Base-by-base conservation (phyloP, 345 rosid species). In the Aquilaria sinensis region DNA sequence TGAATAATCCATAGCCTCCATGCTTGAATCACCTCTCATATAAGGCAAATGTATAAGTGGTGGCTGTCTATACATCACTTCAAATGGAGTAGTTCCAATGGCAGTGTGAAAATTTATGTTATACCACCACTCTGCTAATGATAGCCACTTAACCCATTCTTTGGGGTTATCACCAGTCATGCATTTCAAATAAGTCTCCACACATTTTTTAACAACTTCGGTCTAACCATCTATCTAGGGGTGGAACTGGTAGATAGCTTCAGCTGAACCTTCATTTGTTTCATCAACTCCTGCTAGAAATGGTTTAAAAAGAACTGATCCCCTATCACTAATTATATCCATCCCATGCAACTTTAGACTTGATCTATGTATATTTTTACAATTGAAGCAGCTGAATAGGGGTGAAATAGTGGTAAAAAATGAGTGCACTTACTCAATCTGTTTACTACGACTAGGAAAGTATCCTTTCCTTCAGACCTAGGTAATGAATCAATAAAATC, bases 401-500 rank as follows among this genome's bases (percentile, higher is more conserved):
- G 61, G 23, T 57, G 61, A 5, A 2, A 10, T 6, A 57, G 47
- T 3, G 61, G 15, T n/a, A 57, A 1, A 6, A 57, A 57, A 47
- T 57, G 61, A 7, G 61, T 15, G 9, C 12, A 57, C 10, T 57
- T 57, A 13, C 41, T 55, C 14, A 55, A 34, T 5, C 11, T 29
- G 8, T 55, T 33, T 2, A 55, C 34, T 3, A 55, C 37, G 2
- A 55, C 58, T 33, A 55, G 2, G 58, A 55, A 16, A 3, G 29
- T 33, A 3, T 10, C 12, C 9, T 57, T 57, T 1, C 61, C 69
- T 1, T 30, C 13, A 0, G 74, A 63, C 30, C 0, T 43, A 1
- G 64, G 68, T 2, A 63, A 14, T 2, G 47, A 47, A n/a, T 34
- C 23, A 33, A 57, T 57, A 8, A 57, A 57, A n/a, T 57, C 47